These are phyloP conservation scores for Simmondsia chinensis DNA, from an alignment of 148 eudicot genomes.

Conservation along the genomic window DNA sequence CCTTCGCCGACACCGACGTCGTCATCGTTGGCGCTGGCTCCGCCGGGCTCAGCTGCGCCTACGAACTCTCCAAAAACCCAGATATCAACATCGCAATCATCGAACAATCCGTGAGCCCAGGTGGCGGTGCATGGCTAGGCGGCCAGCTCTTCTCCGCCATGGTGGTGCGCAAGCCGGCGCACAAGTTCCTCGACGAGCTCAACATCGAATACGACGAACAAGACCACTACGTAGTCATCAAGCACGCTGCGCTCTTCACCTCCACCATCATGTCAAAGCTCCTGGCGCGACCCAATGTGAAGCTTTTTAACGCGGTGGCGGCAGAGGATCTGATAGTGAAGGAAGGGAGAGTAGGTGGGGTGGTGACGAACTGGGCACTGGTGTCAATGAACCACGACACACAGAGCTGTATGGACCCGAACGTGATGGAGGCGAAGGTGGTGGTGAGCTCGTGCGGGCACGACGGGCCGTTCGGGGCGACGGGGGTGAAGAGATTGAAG, in stretches of 20 bases:
- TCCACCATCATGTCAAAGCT: slow-evolving; percentile 84
- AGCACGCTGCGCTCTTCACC: slow-evolving; percentile 88
- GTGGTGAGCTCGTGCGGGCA: slow-evolving; percentile 96
- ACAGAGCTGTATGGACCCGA: slow-evolving; percentile 97
- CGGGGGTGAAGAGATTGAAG: slow-evolving; percentile 83
- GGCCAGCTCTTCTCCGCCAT: slow-evolving; percentile 93
- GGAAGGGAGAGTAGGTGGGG: slow-evolving; percentile 63
- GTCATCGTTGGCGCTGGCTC: slow-evolving; percentile 91
- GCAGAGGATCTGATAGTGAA: slow-evolving; percentile 89
- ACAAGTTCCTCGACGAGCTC: slow-evolving; percentile 70
- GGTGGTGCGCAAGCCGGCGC: slow-evolving; percentile 95
- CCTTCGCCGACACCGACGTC: slow-evolving; percentile 87
- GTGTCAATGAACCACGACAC: slow-evolving; percentile 95
- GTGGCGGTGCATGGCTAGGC: slow-evolving; percentile 98
- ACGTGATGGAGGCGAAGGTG: slow-evolving; percentile 88
- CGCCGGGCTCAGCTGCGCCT: slow-evolving; percentile 88
- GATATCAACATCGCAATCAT: slow-evolving; percentile 66
- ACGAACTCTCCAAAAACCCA: slow-evolving; percentile 86
- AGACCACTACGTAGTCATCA: slow-evolving; percentile 80
- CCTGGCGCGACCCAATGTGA: slow-evolving; percentile 78
- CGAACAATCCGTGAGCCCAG: slow-evolving; percentile 95
- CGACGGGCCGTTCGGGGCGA: slow-evolving; percentile 95
- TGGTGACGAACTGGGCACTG: slow-evolving; percentile 93
- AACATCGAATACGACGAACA: slow-evolving; percentile 67
- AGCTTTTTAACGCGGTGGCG: slow-evolving; percentile 88